Evolutionary conservation across 768 basidiomycete species (phyloP).

Genomic region (Jaapia argillacea): DNA sequence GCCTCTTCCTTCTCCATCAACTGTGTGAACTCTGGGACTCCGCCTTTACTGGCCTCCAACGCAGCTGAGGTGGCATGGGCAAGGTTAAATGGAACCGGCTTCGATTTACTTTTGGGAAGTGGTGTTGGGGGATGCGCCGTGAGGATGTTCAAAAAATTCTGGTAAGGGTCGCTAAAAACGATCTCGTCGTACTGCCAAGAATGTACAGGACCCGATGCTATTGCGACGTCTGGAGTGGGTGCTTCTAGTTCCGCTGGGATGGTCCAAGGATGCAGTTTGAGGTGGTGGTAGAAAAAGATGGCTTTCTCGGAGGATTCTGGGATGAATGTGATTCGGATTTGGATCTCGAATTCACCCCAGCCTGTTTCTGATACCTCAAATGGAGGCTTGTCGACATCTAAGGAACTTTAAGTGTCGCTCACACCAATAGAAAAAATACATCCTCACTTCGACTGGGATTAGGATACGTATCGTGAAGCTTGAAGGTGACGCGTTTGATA

Average conservation of each 20-base stretch:
- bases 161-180: slow-evolving; percentile 90
- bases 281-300: slow-evolving; percentile 79
- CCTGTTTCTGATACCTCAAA: slow-evolving; percentile 96
- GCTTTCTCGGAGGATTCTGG: slow-evolving; percentile 88
- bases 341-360: slow-evolving; percentile 98
- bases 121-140: slow-evolving; percentile 77
- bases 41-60: slow-evolving; percentile 52
- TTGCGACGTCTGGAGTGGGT: slow-evolving; percentile 55
- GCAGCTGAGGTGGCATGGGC: slow-evolving; percentile 43
- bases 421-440: slow-evolving; percentile 3
- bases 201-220: slow-evolving; percentile 72
- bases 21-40: slow-evolving; percentile 75
- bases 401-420: slow-evolving; percentile 3
- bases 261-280: slow-evolving; percentile 91
- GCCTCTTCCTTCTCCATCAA: slow-evolving; percentile 85
- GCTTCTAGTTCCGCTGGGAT: slow-evolving; percentile 52
- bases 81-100: slow-evolving; percentile 63
- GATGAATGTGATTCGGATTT: slow-evolving; percentile 85
- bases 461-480: slow-evolving; percentile 92
- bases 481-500: slow-evolving; percentile 95
- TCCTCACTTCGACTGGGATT: slow-evolving; percentile 81
- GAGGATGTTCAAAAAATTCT: slow-evolving; percentile 74
- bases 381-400: slow-evolving; percentile 87
- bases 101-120: slow-evolving; percentile 52
- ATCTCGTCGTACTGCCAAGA: slow-evolving; percentile 99